A percentile compares a stretch with the other conserved stretches of the same genome.
Evolutionary conservation across 2,329 filamentous ascomycete genomes (phyloP).

Genomic region (Penicillium sclerotiorum): DNA sequence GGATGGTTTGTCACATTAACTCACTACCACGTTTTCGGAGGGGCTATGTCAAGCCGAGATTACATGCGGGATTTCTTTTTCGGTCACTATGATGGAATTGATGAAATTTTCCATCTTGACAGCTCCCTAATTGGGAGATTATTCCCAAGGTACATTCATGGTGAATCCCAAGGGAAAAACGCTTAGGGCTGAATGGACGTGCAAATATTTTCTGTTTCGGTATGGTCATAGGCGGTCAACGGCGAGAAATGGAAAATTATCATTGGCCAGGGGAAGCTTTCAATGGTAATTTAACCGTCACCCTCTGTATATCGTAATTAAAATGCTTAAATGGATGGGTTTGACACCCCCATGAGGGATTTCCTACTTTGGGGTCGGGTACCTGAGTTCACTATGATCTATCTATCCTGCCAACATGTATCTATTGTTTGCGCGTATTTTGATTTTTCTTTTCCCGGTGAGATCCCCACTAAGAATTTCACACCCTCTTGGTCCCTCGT

Average conservation of each 20-base stretch:
- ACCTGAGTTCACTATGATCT: not conserved
- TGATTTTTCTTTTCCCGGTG: not conserved
- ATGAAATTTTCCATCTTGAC: not conserved
- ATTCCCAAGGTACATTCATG: not conserved
- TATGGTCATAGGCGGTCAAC: constrained; percentile 6
- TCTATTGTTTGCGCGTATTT: constrained; percentile 1
- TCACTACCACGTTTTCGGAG: constrained; percentile 2
- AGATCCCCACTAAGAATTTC: not conserved
- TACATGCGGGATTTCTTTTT: constrained; percentile 18
- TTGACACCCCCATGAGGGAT: no score
- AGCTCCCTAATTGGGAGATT: not conserved
- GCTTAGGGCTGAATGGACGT: constrained; percentile 1
- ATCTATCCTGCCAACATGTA: not conserved
- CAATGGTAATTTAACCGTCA: constrained; percentile 12
- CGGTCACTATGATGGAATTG: constrained; percentile 1
- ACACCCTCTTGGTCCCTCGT: constrained; percentile 6
- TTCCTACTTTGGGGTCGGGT: constrained; percentile 1
- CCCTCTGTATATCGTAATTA: constrained; percentile 3
- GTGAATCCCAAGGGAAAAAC: constrained; percentile 3
- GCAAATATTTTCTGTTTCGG: not conserved
- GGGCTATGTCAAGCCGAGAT: constrained; percentile 13
- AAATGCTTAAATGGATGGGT: no score
- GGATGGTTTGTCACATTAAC: constrained; percentile 1
- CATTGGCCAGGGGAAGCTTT: constrained; percentile 9
- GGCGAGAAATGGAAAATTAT: not conserved